Evolutionary conservation across 768 basidiomycete genomes (phyloP).

Genomic region (Tephrocybe sp.): DNA sequence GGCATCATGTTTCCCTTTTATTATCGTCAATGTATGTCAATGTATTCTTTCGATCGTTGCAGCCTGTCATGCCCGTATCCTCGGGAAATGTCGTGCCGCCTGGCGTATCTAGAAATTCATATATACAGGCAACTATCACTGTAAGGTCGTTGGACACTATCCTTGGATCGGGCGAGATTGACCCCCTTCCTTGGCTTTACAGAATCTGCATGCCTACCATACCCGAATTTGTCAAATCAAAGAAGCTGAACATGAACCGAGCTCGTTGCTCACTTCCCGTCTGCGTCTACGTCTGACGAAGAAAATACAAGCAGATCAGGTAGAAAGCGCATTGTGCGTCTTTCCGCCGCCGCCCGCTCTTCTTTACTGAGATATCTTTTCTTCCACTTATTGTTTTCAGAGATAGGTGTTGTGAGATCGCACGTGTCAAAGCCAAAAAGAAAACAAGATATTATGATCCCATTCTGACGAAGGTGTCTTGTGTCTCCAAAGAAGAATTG

Average conservation of each 20-base stretch:
- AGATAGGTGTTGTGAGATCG: slow-evolving; percentile 6
- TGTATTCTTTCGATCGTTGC: neutral
- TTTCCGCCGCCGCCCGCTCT: neutral
- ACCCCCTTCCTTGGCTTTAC: neutral
- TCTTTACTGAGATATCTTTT: neutral
- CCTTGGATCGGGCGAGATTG: neutral
- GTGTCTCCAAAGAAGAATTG: slow-evolving; percentile 5
- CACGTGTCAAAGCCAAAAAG: slow-evolving; percentile 4
- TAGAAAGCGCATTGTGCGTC: slow-evolving; percentile 3
- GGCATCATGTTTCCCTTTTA: neutral
- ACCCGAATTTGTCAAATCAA: slow-evolving; percentile 15
- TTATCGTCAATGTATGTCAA: neutral
- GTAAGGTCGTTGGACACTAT: slow-evolving; percentile 17
- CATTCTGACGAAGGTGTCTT: neutral
- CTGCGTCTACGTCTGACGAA: slow-evolving; percentile 3
- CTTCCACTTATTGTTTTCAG: neutral
- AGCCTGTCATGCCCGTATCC: neutral
- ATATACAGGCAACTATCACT: slow-evolving; percentile 22
- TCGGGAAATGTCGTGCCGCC: neutral
- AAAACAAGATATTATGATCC: slow-evolving; percentile 7
- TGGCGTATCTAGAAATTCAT: neutral
- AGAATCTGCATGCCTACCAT: slow-evolving; percentile 25
- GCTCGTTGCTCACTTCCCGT: neutral
- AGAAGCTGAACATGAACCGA: slow-evolving; percentile 9
- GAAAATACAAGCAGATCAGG: neutral